Conservation (phyloP, 768 basidiomycete genomes). For the Chlorophyllum brunneum region DNA sequence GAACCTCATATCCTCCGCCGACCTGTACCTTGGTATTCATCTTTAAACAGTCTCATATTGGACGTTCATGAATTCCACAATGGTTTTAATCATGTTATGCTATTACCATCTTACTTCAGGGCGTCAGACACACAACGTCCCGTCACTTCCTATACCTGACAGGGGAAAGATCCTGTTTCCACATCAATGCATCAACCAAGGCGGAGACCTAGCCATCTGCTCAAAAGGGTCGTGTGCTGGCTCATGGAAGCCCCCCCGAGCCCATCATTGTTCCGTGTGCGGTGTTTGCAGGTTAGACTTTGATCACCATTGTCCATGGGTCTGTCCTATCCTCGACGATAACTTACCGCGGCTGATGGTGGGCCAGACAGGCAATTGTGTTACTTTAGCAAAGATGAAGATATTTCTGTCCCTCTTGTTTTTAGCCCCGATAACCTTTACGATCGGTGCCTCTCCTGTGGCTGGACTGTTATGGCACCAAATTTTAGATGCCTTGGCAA, state of each 20-base stretch:
- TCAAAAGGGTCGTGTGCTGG: slow-evolving; percentile 29
- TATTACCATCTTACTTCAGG: slow-evolving; percentile 31
- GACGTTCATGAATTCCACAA: slow-evolving; percentile 20
- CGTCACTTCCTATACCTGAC: slow-evolving; percentile 28
- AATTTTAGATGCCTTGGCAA: slow-evolving; percentile 23
- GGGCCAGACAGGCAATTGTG: slow-evolving; percentile 37
- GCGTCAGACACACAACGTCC: slow-evolving; percentile 30
- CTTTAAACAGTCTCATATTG: slow-evolving; percentile 32
- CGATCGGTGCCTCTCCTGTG: slow-evolving; percentile 27
- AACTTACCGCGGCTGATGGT: background rate
- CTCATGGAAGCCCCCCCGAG: slow-evolving; percentile 40
- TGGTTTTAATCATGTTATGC: slow-evolving; percentile 23
- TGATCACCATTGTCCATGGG: slow-evolving; percentile 49
- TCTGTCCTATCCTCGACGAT: slow-evolving; percentile 15
- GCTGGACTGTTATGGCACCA: slow-evolving; percentile 22
- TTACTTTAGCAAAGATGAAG: slow-evolving; percentile 34
- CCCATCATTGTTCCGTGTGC: slow-evolving; percentile 43
- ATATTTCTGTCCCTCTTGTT: slow-evolving; percentile 30
- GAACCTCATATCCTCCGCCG: background rate
- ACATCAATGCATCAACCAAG: slow-evolving; percentile 32
- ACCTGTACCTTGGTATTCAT: background rate
- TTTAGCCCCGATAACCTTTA: slow-evolving; percentile 27
- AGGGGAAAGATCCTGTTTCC: slow-evolving; percentile 28
- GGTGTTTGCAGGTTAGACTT: slow-evolving; percentile 40
- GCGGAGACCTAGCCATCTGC: slow-evolving; percentile 33